phyloP scores from a whole-genome alignment of 768 basidiomycete genomes.

The Cubamyces lactineus region DNA sequence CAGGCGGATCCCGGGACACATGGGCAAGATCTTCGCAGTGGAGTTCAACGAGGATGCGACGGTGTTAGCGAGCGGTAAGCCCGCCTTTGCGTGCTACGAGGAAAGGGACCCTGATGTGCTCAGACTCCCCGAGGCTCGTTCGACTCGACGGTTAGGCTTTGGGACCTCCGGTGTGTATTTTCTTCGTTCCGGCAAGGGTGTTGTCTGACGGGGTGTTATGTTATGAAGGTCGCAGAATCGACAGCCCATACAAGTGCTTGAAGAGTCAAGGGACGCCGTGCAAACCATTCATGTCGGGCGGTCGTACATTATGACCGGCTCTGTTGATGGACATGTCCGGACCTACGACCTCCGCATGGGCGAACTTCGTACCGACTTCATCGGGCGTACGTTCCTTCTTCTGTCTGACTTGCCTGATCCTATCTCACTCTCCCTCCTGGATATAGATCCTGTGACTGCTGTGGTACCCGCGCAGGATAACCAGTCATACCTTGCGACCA shows the following conservation, averaged over 20 bases:
- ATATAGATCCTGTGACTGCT: conserved; percentile 84
- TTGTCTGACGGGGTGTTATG: neutral
- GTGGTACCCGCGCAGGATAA: conserved; percentile 78
- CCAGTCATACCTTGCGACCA: conserved; percentile 80
- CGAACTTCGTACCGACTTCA: conserved; percentile 83
- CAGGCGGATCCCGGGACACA: conserved; percentile 83
- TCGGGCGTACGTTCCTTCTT: conserved; percentile 70
- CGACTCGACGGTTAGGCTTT: conserved; percentile 87
- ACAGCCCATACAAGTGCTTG: conserved; percentile 87
- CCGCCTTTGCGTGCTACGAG: neutral
- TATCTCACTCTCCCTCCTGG: neutral
- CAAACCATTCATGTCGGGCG: conserved; percentile 74
- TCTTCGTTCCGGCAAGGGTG: neutral
- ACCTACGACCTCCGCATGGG: conserved; percentile 97
- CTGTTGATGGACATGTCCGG: conserved; percentile 89
- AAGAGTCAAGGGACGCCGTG: conserved; percentile 87
- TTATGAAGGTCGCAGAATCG: conserved; percentile 66
- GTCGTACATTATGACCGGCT: conserved; percentile 75
- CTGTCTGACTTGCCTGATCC: neutral
- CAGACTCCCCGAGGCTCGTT: conserved; percentile 67
- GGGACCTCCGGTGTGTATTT: conserved; percentile 80
- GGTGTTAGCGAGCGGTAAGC: conserved; percentile 84
- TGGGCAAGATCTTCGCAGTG: conserved; percentile 88
- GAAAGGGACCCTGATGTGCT: conserved; percentile 18
- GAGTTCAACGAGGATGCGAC: conserved; percentile 89